Percentiles rank a stretch among this genome's conserved stretches.
Evolutionary conservation across 495 filamentous ascomycete species (phyloP).

Genomic region (Darksidea phi): DNA sequence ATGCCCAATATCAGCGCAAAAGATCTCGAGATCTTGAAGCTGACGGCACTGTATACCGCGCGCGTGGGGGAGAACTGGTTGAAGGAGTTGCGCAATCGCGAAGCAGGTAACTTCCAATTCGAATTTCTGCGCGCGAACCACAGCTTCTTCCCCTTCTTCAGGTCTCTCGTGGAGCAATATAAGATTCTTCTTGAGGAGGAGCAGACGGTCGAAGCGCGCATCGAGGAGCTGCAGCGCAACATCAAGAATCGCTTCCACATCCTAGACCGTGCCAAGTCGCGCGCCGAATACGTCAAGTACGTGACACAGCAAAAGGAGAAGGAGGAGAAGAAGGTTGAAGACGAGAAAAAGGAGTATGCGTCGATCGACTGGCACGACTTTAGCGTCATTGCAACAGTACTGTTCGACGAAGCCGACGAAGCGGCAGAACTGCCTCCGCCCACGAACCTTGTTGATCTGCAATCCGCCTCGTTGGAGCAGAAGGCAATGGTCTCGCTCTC

Average conservation of each 20-base stretch:
- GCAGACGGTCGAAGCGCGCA: constrained; percentile 66
- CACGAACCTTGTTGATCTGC: constrained; percentile 82
- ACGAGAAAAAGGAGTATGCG: constrained; percentile 78
- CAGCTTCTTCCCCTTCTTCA: constrained; percentile 92
- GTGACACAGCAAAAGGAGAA: constrained; percentile 83
- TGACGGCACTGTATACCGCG: constrained; percentile 88
- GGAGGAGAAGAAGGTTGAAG: constrained; percentile 84
- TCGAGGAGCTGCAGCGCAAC: constrained; percentile 74
- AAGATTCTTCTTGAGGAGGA: constrained; percentile 71
- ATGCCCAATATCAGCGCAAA: constrained; percentile 97
- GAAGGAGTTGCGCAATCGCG: constrained; percentile 81
- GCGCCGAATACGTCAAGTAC: constrained; percentile 83
- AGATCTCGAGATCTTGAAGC: constrained; percentile 87
- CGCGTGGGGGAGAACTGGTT: constrained; percentile 87
- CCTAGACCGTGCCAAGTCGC: constrained; percentile 72
- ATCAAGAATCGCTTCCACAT: constrained; percentile 75
- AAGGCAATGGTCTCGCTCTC: constrained; percentile 82
- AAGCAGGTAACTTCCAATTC: constrained; percentile 91
- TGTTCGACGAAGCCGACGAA: constrained; percentile 87
- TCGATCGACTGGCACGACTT: constrained; percentile 99
- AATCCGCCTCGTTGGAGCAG: constrained; percentile 91
- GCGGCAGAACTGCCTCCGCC: constrained; percentile 83
- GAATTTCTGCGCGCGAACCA: constrained; percentile 96
- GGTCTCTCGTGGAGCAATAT: constrained; percentile 88
- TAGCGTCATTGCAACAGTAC: constrained; percentile 91